Evolutionary conservation across 768 basidiomycete species (phyloP).

Genomic region (Botryobasidium botryosum): DNA sequence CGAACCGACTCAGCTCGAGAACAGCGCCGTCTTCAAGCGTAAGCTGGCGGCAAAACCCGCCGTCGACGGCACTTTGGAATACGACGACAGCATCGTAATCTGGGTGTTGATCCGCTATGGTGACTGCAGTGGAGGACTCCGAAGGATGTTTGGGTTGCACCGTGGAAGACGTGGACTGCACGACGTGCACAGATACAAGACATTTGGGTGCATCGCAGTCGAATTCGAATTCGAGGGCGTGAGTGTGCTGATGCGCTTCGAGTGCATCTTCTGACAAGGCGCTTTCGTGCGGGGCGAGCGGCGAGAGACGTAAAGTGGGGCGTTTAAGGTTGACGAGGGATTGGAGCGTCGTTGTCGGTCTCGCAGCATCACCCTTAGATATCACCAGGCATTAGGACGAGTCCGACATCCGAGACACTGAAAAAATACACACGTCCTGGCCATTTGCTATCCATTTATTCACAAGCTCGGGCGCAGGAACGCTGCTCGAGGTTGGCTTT

Average conservation of each 20-base stretch:
- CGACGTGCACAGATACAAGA: constrained; percentile 58
- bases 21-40: constrained; percentile 62
- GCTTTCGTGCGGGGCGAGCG: constrained; percentile 27
- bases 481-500: too few species aligned
- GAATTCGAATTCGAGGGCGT: constrained; percentile 79
- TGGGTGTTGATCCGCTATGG: constrained; percentile 33
- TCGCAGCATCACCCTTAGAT: too few species aligned
- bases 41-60: constrained; percentile 65
- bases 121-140: constrained; percentile 26
- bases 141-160: too few species aligned
- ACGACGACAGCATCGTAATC: constrained; percentile 30
- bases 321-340: constrained; percentile 90
- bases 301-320: constrained; percentile 66
- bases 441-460: too few species aligned
- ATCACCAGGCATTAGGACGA: too few species aligned
- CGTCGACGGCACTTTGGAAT: constrained; percentile 41
- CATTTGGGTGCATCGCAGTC: constrained; percentile 83
- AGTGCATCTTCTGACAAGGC: constrained; percentile 26
- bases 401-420: too few species aligned
- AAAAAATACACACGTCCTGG: too few species aligned
- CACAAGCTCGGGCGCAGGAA: too few species aligned
- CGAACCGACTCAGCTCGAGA: constrained; percentile 40
- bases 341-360: constrained; percentile 85
- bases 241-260: constrained; percentile 37
- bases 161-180: constrained; percentile 33